Conservation (phyloP, 495 filamentous ascomycete species). For the Daldinia childiae region DNA sequence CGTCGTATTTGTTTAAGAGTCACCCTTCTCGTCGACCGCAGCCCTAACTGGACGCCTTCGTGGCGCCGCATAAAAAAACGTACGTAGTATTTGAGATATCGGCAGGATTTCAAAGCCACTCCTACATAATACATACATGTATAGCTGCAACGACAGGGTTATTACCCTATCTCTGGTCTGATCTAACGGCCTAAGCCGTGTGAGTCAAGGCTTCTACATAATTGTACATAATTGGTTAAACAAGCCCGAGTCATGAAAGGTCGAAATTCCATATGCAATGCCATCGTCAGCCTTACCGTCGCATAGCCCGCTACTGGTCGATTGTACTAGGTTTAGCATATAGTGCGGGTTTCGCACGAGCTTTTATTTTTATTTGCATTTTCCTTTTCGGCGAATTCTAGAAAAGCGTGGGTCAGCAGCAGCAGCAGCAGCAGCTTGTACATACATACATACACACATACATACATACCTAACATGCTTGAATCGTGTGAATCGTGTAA, state of each 20-base stretch:
- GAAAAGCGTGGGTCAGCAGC: slow-evolving; percentile 3
- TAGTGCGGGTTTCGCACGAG: neutral
- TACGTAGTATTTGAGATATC: slow-evolving; percentile 1
- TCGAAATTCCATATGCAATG: slow-evolving; percentile 2
- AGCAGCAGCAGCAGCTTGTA: neutral
- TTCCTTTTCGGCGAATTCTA: slow-evolving; percentile 8
- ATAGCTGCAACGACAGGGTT: slow-evolving; percentile 7
- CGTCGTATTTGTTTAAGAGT: slow-evolving; percentile 23
- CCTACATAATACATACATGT: slow-evolving; percentile 6
- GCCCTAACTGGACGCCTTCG: slow-evolving; percentile 14
- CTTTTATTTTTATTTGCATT: neutral
- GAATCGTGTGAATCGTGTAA: slow-evolving; percentile 24
- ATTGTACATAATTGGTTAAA: slow-evolving; percentile 1
- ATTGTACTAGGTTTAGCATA: neutral
- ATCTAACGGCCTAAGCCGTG: slow-evolving; percentile 15
- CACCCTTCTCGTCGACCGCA: slow-evolving; percentile 8
- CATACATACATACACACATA: too few species aligned
- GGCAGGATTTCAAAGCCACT: neutral
- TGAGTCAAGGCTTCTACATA: slow-evolving; percentile 9
- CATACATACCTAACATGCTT: neutral
- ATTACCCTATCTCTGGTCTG: slow-evolving; percentile 1
- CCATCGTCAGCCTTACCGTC: slow-evolving; percentile 27
- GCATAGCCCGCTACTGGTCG: slow-evolving; percentile 5
- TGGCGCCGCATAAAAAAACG: slow-evolving; percentile 17
- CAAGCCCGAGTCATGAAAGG: neutral